Conservation (phyloP, 2,329 filamentous ascomycete species). For the Triangularia setosa region DNA sequence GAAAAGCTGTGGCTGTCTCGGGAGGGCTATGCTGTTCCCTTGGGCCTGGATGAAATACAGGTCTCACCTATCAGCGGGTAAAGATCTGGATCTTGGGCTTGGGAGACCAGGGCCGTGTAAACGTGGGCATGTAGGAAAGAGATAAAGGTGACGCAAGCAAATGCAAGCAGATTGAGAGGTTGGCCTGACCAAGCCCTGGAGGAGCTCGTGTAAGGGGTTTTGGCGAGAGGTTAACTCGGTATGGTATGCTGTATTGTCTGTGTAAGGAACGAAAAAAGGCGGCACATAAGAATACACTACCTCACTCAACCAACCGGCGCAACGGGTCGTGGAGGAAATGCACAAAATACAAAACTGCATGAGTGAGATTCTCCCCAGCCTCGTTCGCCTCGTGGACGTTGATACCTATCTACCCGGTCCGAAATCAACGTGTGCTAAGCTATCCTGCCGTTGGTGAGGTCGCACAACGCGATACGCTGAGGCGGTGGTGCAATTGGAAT, state of each 20-base stretch:
- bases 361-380: neutral
- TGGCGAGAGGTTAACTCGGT: neutral
- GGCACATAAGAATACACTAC: neutral
- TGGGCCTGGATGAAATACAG: neutral
- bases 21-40: neutral
- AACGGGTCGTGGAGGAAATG: neutral
- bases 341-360: too few relatives aligned
- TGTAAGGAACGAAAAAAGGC: neutral
- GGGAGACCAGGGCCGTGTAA: neutral
- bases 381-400: neutral
- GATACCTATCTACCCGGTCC: neutral
- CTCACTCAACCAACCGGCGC: neutral
- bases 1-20: neutral
- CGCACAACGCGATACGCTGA: neutral
- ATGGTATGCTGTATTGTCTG: neutral
- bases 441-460: neutral
- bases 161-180: neutral
- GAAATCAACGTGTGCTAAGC: neutral
- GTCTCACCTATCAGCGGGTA: neutral
- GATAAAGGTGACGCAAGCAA: neutral
- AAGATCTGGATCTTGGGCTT: neutral
- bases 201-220: neutral
- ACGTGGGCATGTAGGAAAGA: neutral
- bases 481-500: neutral
- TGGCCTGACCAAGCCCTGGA: neutral